These are phyloP conservation scores for Barnettozyma sp. DNA, from an alignment of 805 yeast genomes.

Conservation along the genomic window DNA sequence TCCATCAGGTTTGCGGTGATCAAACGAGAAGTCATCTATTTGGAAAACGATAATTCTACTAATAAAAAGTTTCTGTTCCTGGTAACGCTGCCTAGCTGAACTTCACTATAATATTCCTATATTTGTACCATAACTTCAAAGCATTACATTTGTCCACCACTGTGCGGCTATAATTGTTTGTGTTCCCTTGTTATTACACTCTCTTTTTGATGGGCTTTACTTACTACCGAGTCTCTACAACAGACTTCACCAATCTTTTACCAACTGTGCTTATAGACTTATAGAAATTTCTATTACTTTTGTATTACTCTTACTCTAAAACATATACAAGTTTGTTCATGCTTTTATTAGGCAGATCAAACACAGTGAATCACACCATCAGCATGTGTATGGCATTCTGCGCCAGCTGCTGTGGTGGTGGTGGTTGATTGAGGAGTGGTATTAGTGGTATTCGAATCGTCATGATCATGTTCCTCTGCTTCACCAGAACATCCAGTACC, in stretches of 20 bases:
- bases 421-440: no score
- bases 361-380: constrained; percentile 18
- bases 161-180: neutral
- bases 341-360: no score
- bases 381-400: constrained; percentile 20
- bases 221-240: no score
- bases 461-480: constrained; percentile 3
- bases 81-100: no score
- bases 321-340: no score
- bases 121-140: no score
- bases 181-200: neutral
- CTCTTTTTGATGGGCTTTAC: neutral
- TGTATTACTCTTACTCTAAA: no score
- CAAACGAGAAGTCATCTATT: neutral
- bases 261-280: constrained; percentile 4
- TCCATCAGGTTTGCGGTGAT: no score
- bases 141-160: no score
- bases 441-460: no score
- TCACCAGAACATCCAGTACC: constrained; percentile 27
- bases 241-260: no score
- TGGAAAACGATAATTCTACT: neutral
- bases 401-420: constrained; percentile 9
- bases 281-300: no score
- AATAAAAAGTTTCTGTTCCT: neutral
- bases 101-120: neutral